Evolutionary conservation across 2,329 filamentous ascomycete genomes (phyloP).

Genomic region (Grosmannia serpens): DNA sequence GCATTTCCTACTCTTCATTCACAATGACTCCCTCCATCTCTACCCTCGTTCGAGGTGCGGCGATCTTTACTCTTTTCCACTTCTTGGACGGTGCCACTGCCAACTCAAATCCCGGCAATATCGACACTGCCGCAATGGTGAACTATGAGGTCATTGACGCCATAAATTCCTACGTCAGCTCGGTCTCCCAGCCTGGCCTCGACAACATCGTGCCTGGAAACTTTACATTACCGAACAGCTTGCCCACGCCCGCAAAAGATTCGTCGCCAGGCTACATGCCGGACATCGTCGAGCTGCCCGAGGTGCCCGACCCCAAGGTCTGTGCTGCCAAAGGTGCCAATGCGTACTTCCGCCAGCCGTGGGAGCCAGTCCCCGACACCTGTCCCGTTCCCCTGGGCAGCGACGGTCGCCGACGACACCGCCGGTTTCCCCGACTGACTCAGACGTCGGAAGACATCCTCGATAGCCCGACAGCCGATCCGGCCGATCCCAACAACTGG

Average conservation of each 20-base stretch:
- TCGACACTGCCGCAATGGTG: not conserved
- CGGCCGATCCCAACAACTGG: constrained; percentile 8
- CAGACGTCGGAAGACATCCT: not conserved
- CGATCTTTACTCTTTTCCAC: not conserved
- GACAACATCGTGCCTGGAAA: not conserved
- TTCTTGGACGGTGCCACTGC: not conserved
- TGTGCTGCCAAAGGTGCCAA: not conserved
- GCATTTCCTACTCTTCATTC: not conserved
- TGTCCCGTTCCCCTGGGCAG: constrained; percentile 3
- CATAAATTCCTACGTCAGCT: not conserved
- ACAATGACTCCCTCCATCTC: not conserved
- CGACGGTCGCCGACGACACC: constrained; percentile 3
- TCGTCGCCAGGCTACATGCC: not conserved
- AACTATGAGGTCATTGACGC: not conserved
- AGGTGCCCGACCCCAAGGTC: not conserved
- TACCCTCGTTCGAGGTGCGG: not conserved
- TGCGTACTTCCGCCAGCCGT: not conserved
- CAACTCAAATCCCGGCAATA: no score
- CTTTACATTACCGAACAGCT: not conserved
- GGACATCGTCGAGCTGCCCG: not conserved
- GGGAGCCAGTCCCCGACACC: not conserved
- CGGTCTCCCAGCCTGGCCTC: not conserved
- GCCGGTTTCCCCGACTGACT: not conserved
- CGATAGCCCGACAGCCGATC: not conserved
- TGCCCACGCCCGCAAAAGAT: not conserved